phyloP scores from a whole-genome alignment of 805 yeast genomes.

The Saccharomycopsis sp. region DNA sequence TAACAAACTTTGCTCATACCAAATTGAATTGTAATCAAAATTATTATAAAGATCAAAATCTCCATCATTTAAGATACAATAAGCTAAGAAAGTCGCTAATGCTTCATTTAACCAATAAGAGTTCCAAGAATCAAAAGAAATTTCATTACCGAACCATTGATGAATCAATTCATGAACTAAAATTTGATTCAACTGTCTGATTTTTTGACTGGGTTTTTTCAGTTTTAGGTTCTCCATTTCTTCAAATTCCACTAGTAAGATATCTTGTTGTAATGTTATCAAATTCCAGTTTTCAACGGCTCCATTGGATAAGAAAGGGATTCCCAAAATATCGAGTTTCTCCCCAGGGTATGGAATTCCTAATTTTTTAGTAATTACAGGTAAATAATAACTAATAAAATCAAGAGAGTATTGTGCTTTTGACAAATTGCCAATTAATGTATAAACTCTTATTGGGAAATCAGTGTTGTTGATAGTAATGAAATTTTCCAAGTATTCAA shows the following conservation, averaged over 20 bases:
- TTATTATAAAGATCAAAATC: conserved; percentile 13
- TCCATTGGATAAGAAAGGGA: conserved; percentile 66
- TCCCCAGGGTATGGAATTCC: conserved; percentile 39
- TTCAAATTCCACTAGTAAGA: conserved; percentile 28
- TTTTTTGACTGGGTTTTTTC: conserved; percentile 14
- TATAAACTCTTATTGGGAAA: conserved; percentile 42
- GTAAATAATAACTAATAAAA: conserved; percentile 36
- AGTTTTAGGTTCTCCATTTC: conserved; percentile 18
- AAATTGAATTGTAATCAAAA: conserved; percentile 19
- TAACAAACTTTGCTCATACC: conserved; percentile 26
- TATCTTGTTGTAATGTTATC: conserved; percentile 45
- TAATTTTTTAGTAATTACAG: conserved; percentile 35
- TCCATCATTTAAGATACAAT: conserved; percentile 29
- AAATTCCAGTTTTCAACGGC: conserved; percentile 78
- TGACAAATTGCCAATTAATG: conserved; percentile 38
- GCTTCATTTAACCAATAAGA: conserved; percentile 69
- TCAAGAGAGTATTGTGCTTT: conserved; percentile 41
- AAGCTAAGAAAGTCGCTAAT: conserved; percentile 67
- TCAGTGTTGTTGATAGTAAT: conserved; percentile 21
- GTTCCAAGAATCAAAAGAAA: conserved; percentile 59
- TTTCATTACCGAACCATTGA: conserved; percentile 68
- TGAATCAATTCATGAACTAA: conserved; percentile 67
- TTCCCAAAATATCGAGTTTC: conserved; percentile 56
- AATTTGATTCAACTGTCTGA: conserved; percentile 36
- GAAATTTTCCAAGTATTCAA: conserved; percentile 38